These are phyloP conservation scores for Cercophora sp. DNA, from an alignment of 495 filamentous ascomycete species.

Conservation along the genomic window DNA sequence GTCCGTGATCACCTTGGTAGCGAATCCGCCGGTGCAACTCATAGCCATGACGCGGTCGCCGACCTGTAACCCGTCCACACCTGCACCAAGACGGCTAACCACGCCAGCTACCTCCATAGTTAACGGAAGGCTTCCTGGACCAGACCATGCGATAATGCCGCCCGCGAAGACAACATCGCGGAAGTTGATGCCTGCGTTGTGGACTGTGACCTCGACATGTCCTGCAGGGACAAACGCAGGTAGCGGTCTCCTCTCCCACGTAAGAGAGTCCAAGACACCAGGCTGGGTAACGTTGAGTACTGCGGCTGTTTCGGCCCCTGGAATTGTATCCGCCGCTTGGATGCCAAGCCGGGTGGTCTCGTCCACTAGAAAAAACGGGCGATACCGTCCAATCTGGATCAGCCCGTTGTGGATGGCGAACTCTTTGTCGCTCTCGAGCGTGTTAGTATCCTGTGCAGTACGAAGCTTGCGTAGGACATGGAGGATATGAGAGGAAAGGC, in stretches of 20 bases:
- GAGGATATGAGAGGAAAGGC: background rate
- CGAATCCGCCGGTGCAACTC: background rate
- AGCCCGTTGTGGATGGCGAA: background rate
- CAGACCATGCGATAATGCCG: slow-evolving; percentile 2
- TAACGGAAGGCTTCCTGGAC: slow-evolving; percentile 5
- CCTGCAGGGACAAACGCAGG: slow-evolving; percentile 18
- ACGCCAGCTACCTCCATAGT: slow-evolving; percentile 14
- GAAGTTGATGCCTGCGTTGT: slow-evolving; percentile 31
- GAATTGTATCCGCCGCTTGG: background rate
- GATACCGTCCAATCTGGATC: background rate
- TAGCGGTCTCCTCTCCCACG: background rate
- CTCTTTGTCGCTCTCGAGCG: background rate
- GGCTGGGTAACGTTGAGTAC: background rate
- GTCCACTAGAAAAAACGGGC: background rate
- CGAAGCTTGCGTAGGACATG: background rate
- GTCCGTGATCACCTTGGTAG: background rate
- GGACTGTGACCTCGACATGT: slow-evolving; percentile 29
- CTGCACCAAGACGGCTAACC: slow-evolving; percentile 49
- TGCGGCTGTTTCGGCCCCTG: background rate
- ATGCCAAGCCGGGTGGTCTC: background rate
- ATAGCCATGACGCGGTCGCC: background rate
- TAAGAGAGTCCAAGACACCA: background rate
- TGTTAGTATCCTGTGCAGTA: background rate
- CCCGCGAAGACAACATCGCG: slow-evolving; percentile 39
- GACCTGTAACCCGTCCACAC: background rate